A percentile compares a stretch with the other conserved stretches of the same genome.
Conservation (phyloP, 257 asterid species). For the Solanum arcanum region DNA sequence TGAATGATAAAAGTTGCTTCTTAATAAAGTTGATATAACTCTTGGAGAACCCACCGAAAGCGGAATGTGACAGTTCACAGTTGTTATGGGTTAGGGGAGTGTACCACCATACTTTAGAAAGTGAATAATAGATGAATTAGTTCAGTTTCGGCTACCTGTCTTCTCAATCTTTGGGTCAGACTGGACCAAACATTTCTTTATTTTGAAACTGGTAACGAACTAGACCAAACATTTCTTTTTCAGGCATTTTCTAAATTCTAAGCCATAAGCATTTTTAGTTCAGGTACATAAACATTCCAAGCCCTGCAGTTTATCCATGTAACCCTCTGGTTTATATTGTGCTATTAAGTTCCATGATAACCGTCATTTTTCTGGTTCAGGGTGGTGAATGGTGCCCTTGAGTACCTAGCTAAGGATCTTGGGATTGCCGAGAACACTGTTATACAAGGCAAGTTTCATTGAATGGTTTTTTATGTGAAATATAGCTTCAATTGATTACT, state of each 20-base stretch:
- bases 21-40: not conserved
- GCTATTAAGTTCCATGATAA: not conserved
- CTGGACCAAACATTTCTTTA: not conserved
- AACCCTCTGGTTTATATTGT: not conserved
- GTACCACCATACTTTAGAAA: not conserved
- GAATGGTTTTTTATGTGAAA: not conserved
- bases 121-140: not conserved
- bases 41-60: not conserved
- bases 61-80: not conserved
- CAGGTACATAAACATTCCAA: not conserved
- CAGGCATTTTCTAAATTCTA: not conserved
- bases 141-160: not conserved
- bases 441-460: constrained; percentile 58
- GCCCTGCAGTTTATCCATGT: not conserved
- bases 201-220: no score
- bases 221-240: not conserved
- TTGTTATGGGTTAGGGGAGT: not conserved
- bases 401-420: constrained; percentile 83
- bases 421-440: constrained; percentile 68
- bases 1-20: not conserved
- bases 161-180: not conserved
- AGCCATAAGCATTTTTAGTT: not conserved
- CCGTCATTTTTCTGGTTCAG: constrained; percentile 27
- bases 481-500: not conserved
- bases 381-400: constrained; percentile 94